phyloP scores from a whole-genome alignment of 2,329 filamentous ascomycete species.

The Fonsecaea erecta region DNA sequence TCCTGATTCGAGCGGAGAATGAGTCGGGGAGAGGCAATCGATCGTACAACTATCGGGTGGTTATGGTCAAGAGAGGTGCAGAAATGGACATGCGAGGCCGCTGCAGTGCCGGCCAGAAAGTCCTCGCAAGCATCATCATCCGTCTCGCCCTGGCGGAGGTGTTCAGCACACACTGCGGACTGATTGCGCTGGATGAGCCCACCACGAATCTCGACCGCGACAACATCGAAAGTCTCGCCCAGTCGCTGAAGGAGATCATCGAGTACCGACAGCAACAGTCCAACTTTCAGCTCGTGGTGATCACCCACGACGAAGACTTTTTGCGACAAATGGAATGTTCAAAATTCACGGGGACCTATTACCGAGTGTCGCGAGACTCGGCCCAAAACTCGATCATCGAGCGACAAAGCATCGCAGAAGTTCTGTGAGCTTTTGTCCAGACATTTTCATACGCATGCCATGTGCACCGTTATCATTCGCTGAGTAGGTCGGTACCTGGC shows the following conservation, averaged over 20 bases:
- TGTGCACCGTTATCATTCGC: conserved; percentile 20
- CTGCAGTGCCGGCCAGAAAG: conserved; percentile 95
- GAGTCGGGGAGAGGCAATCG: conserved; percentile 70
- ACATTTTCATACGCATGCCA: too few relatives aligned
- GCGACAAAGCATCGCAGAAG: conserved; percentile 60
- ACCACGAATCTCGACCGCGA: conserved; percentile 95
- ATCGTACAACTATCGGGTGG: conserved; percentile 95
- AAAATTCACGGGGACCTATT: conserved; percentile 93
- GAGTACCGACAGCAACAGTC: conserved; percentile 77
- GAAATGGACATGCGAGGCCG: conserved; percentile 99
- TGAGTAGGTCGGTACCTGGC: conserved; percentile 15
- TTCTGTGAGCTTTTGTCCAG: conserved; percentile 40
- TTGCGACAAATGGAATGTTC: conserved; percentile 88
- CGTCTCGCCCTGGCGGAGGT: conserved; percentile 93
- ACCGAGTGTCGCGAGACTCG: conserved; percentile 79
- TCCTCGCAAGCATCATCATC: conserved; percentile 96
- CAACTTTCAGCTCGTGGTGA: conserved; percentile 98
- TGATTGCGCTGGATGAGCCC: conserved; percentile 95
- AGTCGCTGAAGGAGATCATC: conserved; percentile 86
- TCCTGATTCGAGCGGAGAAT: conserved; percentile 89
- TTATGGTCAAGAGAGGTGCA: conserved; percentile 95
- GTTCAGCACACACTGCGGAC: conserved; percentile 92
- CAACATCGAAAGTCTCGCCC: conserved; percentile 88
- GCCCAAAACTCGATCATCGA: conserved; percentile 87
- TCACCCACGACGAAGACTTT: conserved; percentile 98